Evolutionary conservation across 306 rosid genomes (phyloP).

Genomic region (Pyrus bretschneideri): DNA sequence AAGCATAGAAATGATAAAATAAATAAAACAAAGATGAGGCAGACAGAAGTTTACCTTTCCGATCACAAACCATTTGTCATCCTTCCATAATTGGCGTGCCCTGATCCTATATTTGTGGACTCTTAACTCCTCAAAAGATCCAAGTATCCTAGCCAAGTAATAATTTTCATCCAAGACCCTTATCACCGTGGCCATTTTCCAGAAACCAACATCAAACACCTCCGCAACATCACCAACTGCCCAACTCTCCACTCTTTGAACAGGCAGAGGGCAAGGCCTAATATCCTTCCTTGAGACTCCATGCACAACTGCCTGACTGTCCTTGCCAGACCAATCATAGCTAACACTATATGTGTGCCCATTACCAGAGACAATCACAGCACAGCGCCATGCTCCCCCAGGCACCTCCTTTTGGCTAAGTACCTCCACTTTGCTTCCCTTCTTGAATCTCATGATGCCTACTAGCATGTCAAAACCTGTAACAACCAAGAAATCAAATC

Average conservation of each 20-base stretch:
- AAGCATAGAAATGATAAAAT: neutral
- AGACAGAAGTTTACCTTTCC: constrained; percentile 42
- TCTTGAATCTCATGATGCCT: constrained; percentile 50
- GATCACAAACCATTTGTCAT: constrained; percentile 49
- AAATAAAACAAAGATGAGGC: neutral
- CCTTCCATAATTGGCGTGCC: constrained; percentile 53
- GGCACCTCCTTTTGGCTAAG: constrained; percentile 35
- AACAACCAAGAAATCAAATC: constrained; percentile 2
- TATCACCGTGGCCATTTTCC: constrained; percentile 55
- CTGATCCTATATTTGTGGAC: constrained; percentile 43
- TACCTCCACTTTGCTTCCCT: constrained; percentile 71
- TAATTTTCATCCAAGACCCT: constrained; percentile 26
- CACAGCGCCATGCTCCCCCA: constrained; percentile 60
- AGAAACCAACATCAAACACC: constrained; percentile 48
- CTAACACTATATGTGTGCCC: constrained; percentile 53
- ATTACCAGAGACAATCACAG: constrained; percentile 51
- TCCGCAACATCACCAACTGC: constrained; percentile 53
- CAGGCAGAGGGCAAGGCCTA: constrained; percentile 63
- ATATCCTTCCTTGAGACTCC: constrained; percentile 55
- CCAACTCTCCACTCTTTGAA: constrained; percentile 31
- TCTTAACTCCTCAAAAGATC: constrained; percentile 42
- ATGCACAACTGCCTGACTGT: constrained; percentile 28
- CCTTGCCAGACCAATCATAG: constrained; percentile 22
- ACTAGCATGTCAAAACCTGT: constrained; percentile 23
- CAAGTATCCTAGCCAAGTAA: constrained; percentile 52